Conservation (phyloP, 1,139 yeast genomes). For the Hyphopichia wangnamkhiaoensis region DNA sequence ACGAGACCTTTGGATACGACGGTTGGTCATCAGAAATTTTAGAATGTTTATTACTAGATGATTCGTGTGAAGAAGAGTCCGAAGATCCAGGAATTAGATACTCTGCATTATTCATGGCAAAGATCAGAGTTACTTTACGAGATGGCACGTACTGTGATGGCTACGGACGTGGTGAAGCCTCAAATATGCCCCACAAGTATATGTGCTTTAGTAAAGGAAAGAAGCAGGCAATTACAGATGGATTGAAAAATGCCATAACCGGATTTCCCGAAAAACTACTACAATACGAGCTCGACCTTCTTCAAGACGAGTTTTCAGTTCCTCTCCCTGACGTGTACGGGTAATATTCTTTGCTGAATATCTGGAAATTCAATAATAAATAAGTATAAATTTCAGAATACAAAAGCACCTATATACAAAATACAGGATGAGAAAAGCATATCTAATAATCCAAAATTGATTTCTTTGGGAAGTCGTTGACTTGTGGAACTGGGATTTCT, state of each 20-base stretch:
- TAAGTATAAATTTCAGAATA: neutral
- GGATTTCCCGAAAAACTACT: constrained; percentile 25
- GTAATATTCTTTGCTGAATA: too few species aligned
- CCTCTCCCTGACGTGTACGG: too few species aligned
- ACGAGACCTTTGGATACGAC: constrained; percentile 61
- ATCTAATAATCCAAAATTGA: constrained; percentile 56
- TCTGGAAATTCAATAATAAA: neutral
- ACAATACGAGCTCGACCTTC: constrained; percentile 15
- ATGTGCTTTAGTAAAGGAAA: constrained; percentile 46
- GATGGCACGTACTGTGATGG: constrained; percentile 50
- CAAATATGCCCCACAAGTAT: constrained; percentile 32
- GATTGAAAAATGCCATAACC: constrained; percentile 40
- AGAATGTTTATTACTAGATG: constrained; percentile 26
- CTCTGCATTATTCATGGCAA: constrained; percentile 25
- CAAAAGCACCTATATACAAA: neutral
- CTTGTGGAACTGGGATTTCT: constrained; percentile 66
- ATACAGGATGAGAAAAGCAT: neutral
- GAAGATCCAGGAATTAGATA: constrained; percentile 9
- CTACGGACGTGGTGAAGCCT: constrained; percentile 43
- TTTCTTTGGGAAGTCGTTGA: constrained; percentile 59
- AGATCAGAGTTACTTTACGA: constrained; percentile 40
- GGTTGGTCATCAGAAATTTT: constrained; percentile 65
- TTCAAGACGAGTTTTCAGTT: neutral
- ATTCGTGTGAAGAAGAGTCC: constrained; percentile 1
- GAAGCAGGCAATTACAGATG: constrained; percentile 56